Evolutionary conservation across 768 basidiomycete species (phyloP).

Genomic region (Auricularia cornea): DNA sequence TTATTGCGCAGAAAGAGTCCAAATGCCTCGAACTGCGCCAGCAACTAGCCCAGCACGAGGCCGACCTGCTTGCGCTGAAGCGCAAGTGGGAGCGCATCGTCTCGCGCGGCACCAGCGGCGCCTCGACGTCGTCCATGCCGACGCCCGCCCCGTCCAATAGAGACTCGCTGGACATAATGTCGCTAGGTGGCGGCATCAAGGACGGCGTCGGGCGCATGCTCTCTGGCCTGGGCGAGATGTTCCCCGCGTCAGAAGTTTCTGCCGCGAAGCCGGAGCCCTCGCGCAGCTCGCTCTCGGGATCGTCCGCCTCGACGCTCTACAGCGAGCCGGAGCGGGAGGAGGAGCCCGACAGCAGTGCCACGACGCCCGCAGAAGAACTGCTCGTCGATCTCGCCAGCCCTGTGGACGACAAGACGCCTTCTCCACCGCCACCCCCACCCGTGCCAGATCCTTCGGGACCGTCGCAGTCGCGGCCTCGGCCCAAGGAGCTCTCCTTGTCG

Average conservation of each 20-base stretch:
- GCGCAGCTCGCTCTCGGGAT: neutral
- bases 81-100: conserved; percentile 80
- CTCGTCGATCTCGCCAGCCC: neutral
- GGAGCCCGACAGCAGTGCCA: neutral
- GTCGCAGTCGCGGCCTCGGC: neutral
- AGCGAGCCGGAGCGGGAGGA: neutral
- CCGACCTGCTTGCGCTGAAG: conserved; percentile 66
- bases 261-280: neutral
- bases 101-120: conserved; percentile 36
- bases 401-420: neutral
- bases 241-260: neutral
- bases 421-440: neutral
- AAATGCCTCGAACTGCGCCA: conserved; percentile 75
- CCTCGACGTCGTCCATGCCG: neutral
- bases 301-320: neutral
- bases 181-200: neutral
- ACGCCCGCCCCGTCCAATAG: neutral
- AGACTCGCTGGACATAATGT: neutral
- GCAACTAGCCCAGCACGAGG: conserved; percentile 63
- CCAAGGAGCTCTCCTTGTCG: neutral
- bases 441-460: neutral
- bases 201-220: neutral
- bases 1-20: conserved; percentile 81
- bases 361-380: neutral
- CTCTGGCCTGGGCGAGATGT: neutral